Evolutionary conservation across 1,284 basidiomycete species (phyloP), one percentile per base, ranked within the genome.

Genomic region (Singerocomus inundabilis): DNA sequence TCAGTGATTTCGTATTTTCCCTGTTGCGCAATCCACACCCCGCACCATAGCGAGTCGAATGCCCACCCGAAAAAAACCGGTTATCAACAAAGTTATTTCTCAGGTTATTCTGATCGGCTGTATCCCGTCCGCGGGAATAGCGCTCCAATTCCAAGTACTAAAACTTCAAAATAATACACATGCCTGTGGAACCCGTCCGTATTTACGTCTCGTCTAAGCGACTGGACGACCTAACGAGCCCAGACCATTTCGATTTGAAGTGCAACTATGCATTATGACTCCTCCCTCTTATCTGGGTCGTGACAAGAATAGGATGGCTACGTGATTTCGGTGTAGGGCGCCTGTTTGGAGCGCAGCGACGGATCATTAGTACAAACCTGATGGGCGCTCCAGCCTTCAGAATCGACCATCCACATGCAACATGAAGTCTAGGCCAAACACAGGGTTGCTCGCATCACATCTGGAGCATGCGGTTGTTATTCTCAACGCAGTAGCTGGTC

Each of bases 401-500:
- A 21, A 4, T 4, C 21, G 21, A 21, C 21, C 21, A 21, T 21
- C 21, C 21, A 21, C 4, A 21, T 21, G 21, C 21, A 21, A 21
- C 21, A 21, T 21, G 21, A 21, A 21, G 34, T 25, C 8, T 31
- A 30, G 11, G 12, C 10, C 18, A 6, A 13, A 10, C 24, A 13
- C 21, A 21, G 26, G 38, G 36, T 31, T 11, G 29, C 16, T 34
- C 21, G 4, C 8, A 18, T 25, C 10, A 16, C 24, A 6, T 8
- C 18, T 12, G 31, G 15, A 15, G 10, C n/a, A 16, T n/a, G 15
- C 10, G 25, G 15, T 16, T 8, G 10, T 15, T 11, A 4, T 44
- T 59, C 53, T 32, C 57, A 57, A 37, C 4, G 38, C 21, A 26
- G 35, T 34, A 34, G 32, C 18, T 1, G 25, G 28, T 44, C 30